Evolutionary conservation across 768 basidiomycete species (phyloP), one percentile per base, ranked within the genome.

Genomic region (Leccinum obscurum): DNA sequence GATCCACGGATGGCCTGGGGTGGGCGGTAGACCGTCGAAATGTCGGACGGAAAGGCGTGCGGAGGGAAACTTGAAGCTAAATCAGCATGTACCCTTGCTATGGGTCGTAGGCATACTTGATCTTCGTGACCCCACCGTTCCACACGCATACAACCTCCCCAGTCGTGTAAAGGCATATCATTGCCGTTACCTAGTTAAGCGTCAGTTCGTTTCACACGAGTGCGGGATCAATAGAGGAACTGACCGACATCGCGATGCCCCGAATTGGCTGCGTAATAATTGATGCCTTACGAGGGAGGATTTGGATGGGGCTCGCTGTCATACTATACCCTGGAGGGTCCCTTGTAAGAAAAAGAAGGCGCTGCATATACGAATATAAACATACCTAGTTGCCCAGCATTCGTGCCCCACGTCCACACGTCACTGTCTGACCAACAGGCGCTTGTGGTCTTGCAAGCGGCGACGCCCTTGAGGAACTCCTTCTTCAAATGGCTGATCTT

Each of bases 351-450:
- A 32, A 56, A 52, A 20, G n/a, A 9, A 8, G 1, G 28, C 3
- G 4, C 34, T 4, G 22, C 14, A n/a, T n/a, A 1, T 11, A 54
- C 52, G 34, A 24, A 20, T 10, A 30, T 7, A 54, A 49, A 49
- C 81, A 56, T 61, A 86, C 95, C 95, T 4, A 98, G 80, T 71
- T 99, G 97, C 1, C 97, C 97, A 46, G 81, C 83, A 72, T 98
- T 97, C 26, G 89, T 92, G 0, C 97, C 97, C 95, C 95, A 98
- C 0, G 93, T 93, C 71, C 83, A 95, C 2, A 93, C 82, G 48
- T 85, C 77, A 10, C 72, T 73, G 4, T 77, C 76, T 0, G 93
- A 95, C 92, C 93, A 97, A 73, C 93, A 95, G 6, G 87, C 93
- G 14, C 92, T 94, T 15, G 93, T 89, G 22, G 83, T 86, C 69